Base-by-base conservation (phyloP, 495 filamentous ascomycete genomes). In the Margaritispora aquatica region DNA sequence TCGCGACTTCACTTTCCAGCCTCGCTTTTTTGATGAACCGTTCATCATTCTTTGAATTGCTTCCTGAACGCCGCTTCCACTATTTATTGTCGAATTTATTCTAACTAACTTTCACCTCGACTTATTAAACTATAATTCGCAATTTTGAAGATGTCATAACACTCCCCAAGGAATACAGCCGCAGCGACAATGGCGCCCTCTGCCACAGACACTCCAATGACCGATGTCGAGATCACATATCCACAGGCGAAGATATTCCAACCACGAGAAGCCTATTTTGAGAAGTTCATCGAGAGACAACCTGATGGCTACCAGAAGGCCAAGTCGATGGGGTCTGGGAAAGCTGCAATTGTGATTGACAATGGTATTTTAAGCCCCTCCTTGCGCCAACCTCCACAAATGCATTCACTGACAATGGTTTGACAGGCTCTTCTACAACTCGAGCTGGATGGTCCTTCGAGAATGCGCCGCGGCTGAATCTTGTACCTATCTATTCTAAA, bases 381-480 rank as follows among this genome's bases (percentile, higher is more conserved):
- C 13, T 24, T 51, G 47, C 60, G 17, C 59, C 29, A 46, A 54
- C n/a, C n/a, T n/a, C n/a, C n/a, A n/a, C 52, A 7, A 41, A 41
- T 9, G 26, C 20, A 27, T 9, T 15, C 58, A 65, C 63, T 60
- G 38, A 57, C n/a, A 19, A 36, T 8, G 22, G 0, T 17, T 49
- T 24, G 48, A 58, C 63, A 97, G 92, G 94, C 57, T 91, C 94
- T 17, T 94, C 88, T 51, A 79, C 84, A 29, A 85, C 96, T 57
- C 89, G 94, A 71, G 92, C 95, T 51, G 94, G 94, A 36, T 98
- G 92, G 91, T 94, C 92, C 24, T 94, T 93, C 69, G 93, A 97
- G 70, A 70, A 82, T 54, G 75, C 73, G 11, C 95, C 95, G 0
- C 83, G 91, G 55, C 76, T 97, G 27, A 77, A 83, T 47, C 77